Percentiles rank a stretch among this genome's conserved stretches.
These are phyloP conservation scores for Hypoxylon lenormandii DNA, from an alignment of 495 filamentous ascomycete species.

Conservation along the genomic window DNA sequence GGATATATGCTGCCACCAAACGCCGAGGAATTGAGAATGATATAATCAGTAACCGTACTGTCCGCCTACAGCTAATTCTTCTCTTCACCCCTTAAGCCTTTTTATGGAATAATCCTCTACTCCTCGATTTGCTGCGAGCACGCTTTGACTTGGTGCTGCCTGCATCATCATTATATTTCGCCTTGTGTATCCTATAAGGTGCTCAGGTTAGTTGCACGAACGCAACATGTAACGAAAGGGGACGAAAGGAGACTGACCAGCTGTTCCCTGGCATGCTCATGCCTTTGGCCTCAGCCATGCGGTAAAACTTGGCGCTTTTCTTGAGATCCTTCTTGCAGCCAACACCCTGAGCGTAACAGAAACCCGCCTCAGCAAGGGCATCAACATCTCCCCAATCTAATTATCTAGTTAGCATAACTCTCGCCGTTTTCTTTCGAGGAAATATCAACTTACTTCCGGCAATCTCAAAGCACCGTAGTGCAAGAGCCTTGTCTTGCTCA, in stretches of 20 bases:
- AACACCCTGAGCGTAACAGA: constrained; percentile 86
- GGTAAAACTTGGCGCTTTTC: constrained; percentile 91
- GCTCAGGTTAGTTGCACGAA: constrained; percentile 12
- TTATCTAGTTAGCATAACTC: constrained; percentile 39
- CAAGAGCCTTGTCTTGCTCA: constrained; percentile 87
- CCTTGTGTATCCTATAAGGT: constrained; percentile 85
- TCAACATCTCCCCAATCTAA: constrained; percentile 93
- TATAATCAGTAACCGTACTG: constrained; percentile 17
- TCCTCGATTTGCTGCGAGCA: constrained; percentile 60
- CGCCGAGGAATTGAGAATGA: constrained; percentile 27
- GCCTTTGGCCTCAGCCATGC: constrained; percentile 88
- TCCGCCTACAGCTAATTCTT: background rate
- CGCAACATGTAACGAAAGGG: background rate
- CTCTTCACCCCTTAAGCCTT: constrained; percentile 23
- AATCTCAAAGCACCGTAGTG: constrained; percentile 93
- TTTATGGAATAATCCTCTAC: constrained; percentile 60
- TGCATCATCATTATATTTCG: constrained; percentile 81
- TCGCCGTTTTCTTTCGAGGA: background rate
- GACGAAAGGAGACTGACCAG: constrained; percentile 75
- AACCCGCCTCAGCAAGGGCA: constrained; percentile 86
- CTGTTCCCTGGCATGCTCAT: constrained; percentile 98
- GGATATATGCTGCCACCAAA: constrained; percentile 33
- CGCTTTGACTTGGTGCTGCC: constrained; percentile 51
- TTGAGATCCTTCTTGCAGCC: constrained; percentile 95
- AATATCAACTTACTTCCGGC: constrained; percentile 74